Percentiles rank a stretch among this genome's conserved stretches.
Conservation (phyloP, 2,329 filamentous ascomycete species). For the Endocalyx cinctus region DNA sequence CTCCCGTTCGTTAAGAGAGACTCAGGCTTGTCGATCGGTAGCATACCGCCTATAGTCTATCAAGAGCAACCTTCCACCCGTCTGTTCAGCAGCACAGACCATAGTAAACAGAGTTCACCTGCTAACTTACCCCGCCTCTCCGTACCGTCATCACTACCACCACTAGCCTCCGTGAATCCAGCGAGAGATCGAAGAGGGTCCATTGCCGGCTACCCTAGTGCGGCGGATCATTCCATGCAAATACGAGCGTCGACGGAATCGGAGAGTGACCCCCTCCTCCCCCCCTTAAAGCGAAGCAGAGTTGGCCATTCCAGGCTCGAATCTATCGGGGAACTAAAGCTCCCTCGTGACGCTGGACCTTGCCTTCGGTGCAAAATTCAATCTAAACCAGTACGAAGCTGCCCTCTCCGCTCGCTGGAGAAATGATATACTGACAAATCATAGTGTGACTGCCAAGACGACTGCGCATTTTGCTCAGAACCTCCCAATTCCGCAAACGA, state of each 20-base stretch:
- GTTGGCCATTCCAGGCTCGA: conserved; percentile 49
- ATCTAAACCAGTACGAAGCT: conserved; percentile 39
- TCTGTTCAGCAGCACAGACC: conserved; percentile 28
- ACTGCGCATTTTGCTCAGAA: conserved; percentile 43
- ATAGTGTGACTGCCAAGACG: conserved; percentile 49
- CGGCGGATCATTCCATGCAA: conserved; percentile 32
- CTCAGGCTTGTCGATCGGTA: conserved; percentile 38
- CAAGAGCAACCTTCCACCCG: conserved; percentile 27
- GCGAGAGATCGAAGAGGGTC: conserved; percentile 37
- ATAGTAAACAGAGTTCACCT: conserved; percentile 31
- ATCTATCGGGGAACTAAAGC: conserved; percentile 52
- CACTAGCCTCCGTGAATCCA: conserved; percentile 28
- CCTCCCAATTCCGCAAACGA: conserved; percentile 31
- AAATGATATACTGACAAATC: conserved; percentile 13
- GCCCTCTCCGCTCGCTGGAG: not conserved
- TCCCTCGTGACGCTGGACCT: conserved; percentile 41
- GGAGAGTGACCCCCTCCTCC: conserved; percentile 47
- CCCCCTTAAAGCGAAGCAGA: conserved; percentile 50
- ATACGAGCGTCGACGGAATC: conserved; percentile 39
- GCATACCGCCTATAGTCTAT: conserved; percentile 31
- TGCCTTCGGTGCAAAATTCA: conserved; percentile 49
- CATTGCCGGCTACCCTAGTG: conserved; percentile 35
- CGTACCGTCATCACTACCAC: conserved; percentile 30
- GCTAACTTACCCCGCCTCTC: conserved; percentile 36
- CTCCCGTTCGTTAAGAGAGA: conserved; percentile 38